These are phyloP conservation scores for Haplographium delicatum DNA, from an alignment of 495 filamentous ascomycete genomes.

Conservation along the genomic window DNA sequence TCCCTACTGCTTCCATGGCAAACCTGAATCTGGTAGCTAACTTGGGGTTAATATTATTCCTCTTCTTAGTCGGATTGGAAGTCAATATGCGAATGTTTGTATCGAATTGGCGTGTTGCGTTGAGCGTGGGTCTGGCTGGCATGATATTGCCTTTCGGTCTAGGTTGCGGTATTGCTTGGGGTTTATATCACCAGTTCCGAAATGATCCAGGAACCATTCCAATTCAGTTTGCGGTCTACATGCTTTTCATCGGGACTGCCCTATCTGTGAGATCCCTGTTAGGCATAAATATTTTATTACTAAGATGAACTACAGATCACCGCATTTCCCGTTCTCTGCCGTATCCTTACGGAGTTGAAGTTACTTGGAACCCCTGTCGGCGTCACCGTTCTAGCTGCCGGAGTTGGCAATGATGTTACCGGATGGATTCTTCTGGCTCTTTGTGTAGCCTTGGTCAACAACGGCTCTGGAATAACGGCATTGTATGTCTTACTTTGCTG, in stretches of 20 bases:
- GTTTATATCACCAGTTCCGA: conserved; percentile 75
- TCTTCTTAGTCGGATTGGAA: conserved; percentile 91
- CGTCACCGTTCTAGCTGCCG: conserved; percentile 85
- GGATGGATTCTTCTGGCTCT: conserved; percentile 94
- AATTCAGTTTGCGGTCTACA: conserved; percentile 75
- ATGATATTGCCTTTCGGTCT: conserved; percentile 76
- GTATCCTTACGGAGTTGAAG: conserved; percentile 90
- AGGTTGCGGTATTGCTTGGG: conserved; percentile 74
- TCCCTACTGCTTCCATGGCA: conserved; percentile 68
- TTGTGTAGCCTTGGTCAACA: conserved; percentile 92
- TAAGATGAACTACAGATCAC: conserved; percentile 54
- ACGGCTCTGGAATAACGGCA: conserved; percentile 75
- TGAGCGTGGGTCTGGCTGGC: conserved; percentile 76
- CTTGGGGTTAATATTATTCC: conserved; percentile 81
- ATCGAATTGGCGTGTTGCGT: conserved; percentile 80
- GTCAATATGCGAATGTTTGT: conserved; percentile 83
- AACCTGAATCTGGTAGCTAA: conserved; percentile 71
- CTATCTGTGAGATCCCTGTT: conserved; percentile 41
- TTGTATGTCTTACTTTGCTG: conserved; percentile 79
- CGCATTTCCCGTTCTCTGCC: conserved; percentile 92
- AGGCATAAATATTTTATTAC: background rate
- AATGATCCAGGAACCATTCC: conserved; percentile 54
- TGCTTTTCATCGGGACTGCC: conserved; percentile 91
- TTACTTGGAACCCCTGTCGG: conserved; percentile 80
- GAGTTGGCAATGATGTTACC: conserved; percentile 87